Conservation (phyloP, 805 yeast genomes). For the Spathaspora arborariae region DNA sequence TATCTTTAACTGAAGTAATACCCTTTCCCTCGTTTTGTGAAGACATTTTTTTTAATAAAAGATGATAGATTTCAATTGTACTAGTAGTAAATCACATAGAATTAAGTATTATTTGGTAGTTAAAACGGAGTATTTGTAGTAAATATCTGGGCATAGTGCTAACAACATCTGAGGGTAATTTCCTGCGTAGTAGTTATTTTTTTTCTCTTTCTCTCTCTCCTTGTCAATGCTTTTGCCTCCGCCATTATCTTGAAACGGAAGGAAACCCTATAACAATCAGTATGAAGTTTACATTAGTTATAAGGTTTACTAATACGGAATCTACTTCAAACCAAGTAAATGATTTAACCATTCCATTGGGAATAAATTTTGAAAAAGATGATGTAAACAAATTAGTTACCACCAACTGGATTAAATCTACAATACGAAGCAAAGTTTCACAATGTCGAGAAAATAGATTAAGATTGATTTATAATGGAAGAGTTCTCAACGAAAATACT, state of each 20-base stretch:
- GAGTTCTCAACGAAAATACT: constrained; percentile 55
- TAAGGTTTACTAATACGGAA: constrained; percentile 28
- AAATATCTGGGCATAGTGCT: background rate
- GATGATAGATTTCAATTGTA: background rate
- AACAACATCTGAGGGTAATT: background rate
- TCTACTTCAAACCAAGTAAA: constrained; percentile 16
- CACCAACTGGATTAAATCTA: constrained; percentile 26
- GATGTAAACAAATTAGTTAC: constrained; percentile 29
- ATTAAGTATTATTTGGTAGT: background rate
- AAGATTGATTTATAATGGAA: constrained; percentile 66
- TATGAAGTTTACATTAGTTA: constrained; percentile 23
- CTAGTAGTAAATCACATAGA: background rate
- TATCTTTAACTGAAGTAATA: background rate
- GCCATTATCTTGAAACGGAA: too few relatives aligned
- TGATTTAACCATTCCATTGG: constrained; percentile 28
- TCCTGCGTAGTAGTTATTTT: background rate
- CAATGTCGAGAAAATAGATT: constrained; percentile 44
- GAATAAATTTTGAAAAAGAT: constrained; percentile 24
- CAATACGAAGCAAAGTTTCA: constrained; percentile 23
- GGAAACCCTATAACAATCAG: background rate
- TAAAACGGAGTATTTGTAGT: background rate
- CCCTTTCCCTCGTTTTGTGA: background rate
- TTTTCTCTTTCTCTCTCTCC: background rate
- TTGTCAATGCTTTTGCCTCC: too few relatives aligned
- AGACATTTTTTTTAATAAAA: background rate